Percentiles rank a stretch among this genome's conserved stretches.
Evolutionary conservation across 495 filamentous ascomycete species (phyloP).

Genomic region (Podospora australis): DNA sequence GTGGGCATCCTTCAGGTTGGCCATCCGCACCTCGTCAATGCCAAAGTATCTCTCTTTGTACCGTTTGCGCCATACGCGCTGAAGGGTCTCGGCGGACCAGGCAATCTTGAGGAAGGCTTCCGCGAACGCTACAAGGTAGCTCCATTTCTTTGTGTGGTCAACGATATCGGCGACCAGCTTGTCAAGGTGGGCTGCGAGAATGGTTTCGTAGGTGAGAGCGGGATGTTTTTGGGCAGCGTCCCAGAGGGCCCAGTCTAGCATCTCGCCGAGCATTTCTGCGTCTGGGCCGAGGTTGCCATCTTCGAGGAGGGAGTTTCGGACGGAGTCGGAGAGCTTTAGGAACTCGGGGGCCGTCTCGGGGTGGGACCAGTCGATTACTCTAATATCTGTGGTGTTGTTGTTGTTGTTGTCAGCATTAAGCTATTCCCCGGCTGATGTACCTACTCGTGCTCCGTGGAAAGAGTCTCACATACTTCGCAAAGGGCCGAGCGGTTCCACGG

Average conservation of each 20-base stretch:
- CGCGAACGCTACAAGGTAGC: too few relatives aligned
- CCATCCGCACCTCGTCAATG: slow-evolving; percentile 34
- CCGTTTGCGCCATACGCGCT: slow-evolving; percentile 30
- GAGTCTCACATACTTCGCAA: too few relatives aligned
- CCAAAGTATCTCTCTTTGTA: slow-evolving; percentile 33
- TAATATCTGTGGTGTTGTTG: too few relatives aligned
- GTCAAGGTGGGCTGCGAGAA: slow-evolving; percentile 37
- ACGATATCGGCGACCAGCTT: slow-evolving; percentile 35
- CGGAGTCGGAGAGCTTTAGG: slow-evolving; percentile 28
- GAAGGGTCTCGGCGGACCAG: slow-evolving; percentile 30
- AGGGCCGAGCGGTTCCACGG: too few relatives aligned
- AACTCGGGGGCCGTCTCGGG: slow-evolving; percentile 3
- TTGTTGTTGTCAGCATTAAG: too few relatives aligned
- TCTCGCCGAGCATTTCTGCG: slow-evolving; percentile 20
- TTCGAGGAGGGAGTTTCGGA: slow-evolving; percentile 23
- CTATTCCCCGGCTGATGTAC: too few relatives aligned
- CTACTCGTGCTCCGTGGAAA: too few relatives aligned
- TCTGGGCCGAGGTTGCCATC: slow-evolving; percentile 14
- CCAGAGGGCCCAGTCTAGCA: slow-evolving; percentile 29
- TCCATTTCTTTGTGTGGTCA: slow-evolving; percentile 14
- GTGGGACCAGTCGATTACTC: too few relatives aligned
- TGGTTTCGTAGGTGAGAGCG: slow-evolving; percentile 15
- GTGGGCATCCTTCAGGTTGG: slow-evolving; percentile 24
- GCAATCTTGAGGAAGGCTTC: too few relatives aligned
- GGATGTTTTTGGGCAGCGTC: slow-evolving; percentile 5